These are phyloP conservation scores for Flagelloscypha sp. DNA, from an alignment of 768 basidiomycete genomes.

Conservation along the genomic window DNA sequence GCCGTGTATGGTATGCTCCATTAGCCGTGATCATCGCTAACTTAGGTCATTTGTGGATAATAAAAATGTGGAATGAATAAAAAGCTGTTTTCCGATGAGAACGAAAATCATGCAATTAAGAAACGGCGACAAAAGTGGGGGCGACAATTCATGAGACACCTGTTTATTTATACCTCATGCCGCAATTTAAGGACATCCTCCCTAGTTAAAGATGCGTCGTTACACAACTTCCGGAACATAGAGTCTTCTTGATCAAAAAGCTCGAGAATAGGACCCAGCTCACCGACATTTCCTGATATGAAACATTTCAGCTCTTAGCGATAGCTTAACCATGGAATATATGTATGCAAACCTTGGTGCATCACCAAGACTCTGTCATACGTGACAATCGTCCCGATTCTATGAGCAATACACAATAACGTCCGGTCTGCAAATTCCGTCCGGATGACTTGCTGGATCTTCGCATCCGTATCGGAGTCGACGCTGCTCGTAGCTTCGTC, in stretches of 20 bases:
- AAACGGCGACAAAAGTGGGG: too few species aligned
- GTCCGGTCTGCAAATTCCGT: constrained; percentile 49
- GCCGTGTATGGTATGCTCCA: too few species aligned
- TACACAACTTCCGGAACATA: constrained; percentile 63
- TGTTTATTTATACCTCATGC: too few species aligned
- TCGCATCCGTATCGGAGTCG: constrained; percentile 55
- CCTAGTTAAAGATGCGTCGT: constrained; percentile 51
- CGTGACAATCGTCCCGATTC: constrained; percentile 52
- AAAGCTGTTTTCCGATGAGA: too few species aligned
- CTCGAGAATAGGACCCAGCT: constrained; percentile 66
- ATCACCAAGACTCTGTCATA: constrained; percentile 69
- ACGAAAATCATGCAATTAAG: too few species aligned
- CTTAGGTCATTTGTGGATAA: too few species aligned
- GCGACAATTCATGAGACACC: too few species aligned
- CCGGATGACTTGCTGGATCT: constrained; percentile 56
- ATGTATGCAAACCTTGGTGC: constrained; percentile 32
- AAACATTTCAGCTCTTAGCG: constrained; percentile 70
- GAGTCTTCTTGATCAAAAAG: constrained; percentile 54
- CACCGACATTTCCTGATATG: constrained; percentile 63
- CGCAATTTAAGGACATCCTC: constrained; percentile 54
- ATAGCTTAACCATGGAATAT: constrained; percentile 15
- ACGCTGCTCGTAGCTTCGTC: constrained; percentile 60
- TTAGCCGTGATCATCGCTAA: too few species aligned
- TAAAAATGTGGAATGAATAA: too few species aligned
- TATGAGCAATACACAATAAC: constrained; percentile 48